Evolutionary conservation across 2,329 filamentous ascomycete genomes (phyloP).

Genomic region (Hymenotorrendiella dingleyae): DNA sequence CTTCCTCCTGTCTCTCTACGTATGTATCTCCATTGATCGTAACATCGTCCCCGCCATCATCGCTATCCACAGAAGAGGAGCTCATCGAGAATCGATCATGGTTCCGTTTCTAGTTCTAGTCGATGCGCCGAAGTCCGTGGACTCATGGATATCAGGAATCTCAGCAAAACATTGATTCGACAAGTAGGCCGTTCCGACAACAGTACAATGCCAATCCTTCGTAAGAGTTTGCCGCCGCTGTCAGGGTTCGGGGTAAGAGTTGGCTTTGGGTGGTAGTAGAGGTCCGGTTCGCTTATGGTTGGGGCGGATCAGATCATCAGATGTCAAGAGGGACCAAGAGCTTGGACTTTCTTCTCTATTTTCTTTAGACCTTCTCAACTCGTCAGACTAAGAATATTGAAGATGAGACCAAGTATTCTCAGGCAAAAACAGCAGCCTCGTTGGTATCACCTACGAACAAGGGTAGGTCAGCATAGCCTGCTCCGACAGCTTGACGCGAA

Average conservation of each 20-base stretch:
- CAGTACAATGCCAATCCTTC: too few species aligned
- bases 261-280: not conserved
- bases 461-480: slow-evolving; percentile 12
- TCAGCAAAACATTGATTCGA: slow-evolving; percentile 18
- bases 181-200: not conserved
- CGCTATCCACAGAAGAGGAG: slow-evolving; percentile 58
- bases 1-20: slow-evolving; percentile 32
- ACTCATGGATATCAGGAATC: slow-evolving; percentile 14
- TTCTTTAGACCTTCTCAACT: not conserved
- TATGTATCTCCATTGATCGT: slow-evolving; percentile 33
- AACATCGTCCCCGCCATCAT: slow-evolving; percentile 54
- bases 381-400: not conserved
- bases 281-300: not conserved
- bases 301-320: slow-evolving; percentile 8
- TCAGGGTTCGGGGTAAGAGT: not conserved
- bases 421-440: slow-evolving; percentile 4
- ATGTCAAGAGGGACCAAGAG: slow-evolving; percentile 7
- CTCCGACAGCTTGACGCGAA: slow-evolving; percentile 5
- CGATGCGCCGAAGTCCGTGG: slow-evolving; percentile 25
- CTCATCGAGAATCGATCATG: slow-evolving; percentile 54
- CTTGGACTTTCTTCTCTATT: not conserved
- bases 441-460: slow-evolving; percentile 12
- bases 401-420: not conserved
- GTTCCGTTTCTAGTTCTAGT: slow-evolving; percentile 20
- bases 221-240: too few species aligned